Percentiles rank a stretch among this genome's conserved stretches.
phyloP scores from a whole-genome alignment of 805 yeast genomes.

The Candida saitoana region DNA sequence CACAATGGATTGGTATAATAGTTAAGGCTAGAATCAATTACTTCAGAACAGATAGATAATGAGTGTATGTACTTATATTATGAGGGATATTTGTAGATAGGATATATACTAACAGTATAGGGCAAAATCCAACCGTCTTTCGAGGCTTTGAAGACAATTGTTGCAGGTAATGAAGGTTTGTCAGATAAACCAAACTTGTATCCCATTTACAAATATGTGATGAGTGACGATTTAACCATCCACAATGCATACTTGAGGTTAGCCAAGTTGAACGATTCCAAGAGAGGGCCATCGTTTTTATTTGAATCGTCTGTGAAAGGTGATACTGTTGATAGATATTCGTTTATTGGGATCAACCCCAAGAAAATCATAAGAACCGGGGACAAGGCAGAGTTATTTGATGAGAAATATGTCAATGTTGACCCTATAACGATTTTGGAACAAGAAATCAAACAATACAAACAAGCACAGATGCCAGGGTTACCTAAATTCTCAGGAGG shows the following conservation, averaged over 20 bases:
- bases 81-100: too few relatives aligned
- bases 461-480: conserved; percentile 77
- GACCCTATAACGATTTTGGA: conserved; percentile 82
- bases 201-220: conserved; percentile 72
- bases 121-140: conserved; percentile 33
- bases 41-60: too few relatives aligned
- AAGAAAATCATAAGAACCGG: conserved; percentile 82
- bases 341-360: conserved; percentile 87
- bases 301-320: conserved; percentile 89
- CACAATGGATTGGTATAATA: too few relatives aligned
- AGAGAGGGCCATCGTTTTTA: conserved; percentile 66
- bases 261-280: conserved; percentile 54
- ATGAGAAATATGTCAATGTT: conserved; percentile 40
- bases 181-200: conserved; percentile 55
- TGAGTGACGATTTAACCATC: conserved; percentile 79
- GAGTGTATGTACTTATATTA: conserved; percentile 7
- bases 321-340: conserved; percentile 83
- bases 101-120: conserved; percentile 1
- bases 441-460: conserved; percentile 59
- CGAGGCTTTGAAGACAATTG: conserved; percentile 24
- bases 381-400: conserved; percentile 40
- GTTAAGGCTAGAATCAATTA: too few relatives aligned
- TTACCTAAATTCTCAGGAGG: conserved; percentile 88
- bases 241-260: conserved; percentile 86
- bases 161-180: conserved; percentile 14